phyloP scores from a whole-genome alignment of 1,284 basidiomycete genomes.

The Bondarzewia mesenterica region DNA sequence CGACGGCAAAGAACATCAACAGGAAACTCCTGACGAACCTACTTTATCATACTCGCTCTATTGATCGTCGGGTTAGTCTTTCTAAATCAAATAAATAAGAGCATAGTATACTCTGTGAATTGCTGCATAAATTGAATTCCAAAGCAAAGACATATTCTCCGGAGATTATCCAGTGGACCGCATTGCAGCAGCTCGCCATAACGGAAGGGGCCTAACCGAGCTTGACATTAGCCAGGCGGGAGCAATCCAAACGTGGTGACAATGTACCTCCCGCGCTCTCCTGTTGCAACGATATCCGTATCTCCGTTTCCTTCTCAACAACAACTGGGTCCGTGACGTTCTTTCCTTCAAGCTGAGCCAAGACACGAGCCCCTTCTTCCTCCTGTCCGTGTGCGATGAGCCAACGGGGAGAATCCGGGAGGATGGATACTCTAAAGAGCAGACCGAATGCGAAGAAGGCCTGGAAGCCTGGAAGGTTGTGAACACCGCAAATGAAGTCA shows the following conservation, averaged over 20 bases:
- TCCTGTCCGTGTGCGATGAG: constrained; percentile 32
- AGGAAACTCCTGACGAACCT: background rate
- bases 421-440: constrained; percentile 27
- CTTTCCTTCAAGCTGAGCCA: constrained; percentile 31
- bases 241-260: background rate
- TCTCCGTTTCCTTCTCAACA: constrained; percentile 26
- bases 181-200: constrained; percentile 31
- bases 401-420: constrained; percentile 37
- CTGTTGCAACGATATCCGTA: constrained; percentile 27
- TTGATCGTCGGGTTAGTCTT: background rate
- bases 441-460: constrained; percentile 32
- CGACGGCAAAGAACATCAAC: background rate
- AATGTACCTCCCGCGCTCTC: constrained; percentile 32
- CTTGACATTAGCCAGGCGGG: too few species aligned
- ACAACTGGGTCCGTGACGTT: constrained; percentile 27
- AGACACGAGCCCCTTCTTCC: constrained; percentile 30
- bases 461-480: constrained; percentile 24
- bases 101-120: background rate
- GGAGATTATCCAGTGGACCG: constrained; percentile 15
- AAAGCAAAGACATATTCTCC: background rate
- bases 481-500: background rate
- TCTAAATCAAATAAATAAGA: background rate
- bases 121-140: background rate
- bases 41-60: constrained; percentile 5
- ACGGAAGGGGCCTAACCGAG: constrained; percentile 26